phyloP scores from a whole-genome alignment of 1,284 basidiomycete species.

The Termitomyces sp. region DNA sequence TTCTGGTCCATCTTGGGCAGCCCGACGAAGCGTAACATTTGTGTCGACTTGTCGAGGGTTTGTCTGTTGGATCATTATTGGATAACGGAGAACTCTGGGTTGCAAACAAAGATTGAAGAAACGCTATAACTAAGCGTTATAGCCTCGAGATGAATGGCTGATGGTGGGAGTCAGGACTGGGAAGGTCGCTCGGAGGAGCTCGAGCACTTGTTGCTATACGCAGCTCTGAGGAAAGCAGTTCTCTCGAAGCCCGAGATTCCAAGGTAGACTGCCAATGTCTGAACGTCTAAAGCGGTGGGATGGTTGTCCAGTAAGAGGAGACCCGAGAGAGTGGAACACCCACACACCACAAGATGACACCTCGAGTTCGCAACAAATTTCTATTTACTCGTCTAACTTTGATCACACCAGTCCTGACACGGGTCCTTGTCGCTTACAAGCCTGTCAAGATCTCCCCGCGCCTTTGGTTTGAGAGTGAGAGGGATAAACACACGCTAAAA shows the following conservation, averaged over 20 bases:
- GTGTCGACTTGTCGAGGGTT: conserved; percentile 34
- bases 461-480: conserved; percentile 1
- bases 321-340: conserved; percentile 33
- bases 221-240: conserved; percentile 17
- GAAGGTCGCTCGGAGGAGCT: conserved; percentile 8
- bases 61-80: conserved; percentile 59
- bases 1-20: conserved; percentile 33
- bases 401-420: neutral
- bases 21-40: conserved; percentile 27
- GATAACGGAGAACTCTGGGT: conserved; percentile 1
- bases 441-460: neutral
- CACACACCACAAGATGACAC: conserved; percentile 20
- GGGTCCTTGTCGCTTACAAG: neutral
- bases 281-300: conserved; percentile 16
- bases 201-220: conserved; percentile 4
- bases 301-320: conserved; percentile 21
- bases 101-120: conserved; percentile 11
- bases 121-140: conserved; percentile 14
- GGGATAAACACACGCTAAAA: neutral
- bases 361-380: conserved; percentile 6
- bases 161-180: neutral
- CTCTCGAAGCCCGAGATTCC: conserved; percentile 17
- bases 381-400: neutral
- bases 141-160: neutral
- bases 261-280: conserved; percentile 9